Evolutionary conservation across 257 asterid genomes (phyloP), one percentile per base, ranked within the genome.

Genomic region (Gentiana straminea): DNA sequence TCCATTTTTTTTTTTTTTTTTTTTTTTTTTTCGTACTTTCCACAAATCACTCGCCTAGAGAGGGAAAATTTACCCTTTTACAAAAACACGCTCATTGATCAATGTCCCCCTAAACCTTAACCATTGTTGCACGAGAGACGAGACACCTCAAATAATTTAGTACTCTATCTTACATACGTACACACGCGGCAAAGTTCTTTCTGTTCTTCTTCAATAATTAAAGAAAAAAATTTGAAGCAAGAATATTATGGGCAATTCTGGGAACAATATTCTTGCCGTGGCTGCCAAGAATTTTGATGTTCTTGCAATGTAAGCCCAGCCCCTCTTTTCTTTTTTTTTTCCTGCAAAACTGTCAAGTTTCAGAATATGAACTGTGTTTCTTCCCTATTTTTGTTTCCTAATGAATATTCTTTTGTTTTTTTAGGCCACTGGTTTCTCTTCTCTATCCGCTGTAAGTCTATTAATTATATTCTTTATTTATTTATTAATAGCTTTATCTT

Each of bases 361-460:
- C 0, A 2, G 46, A 41, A 41, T 41, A 24, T 41, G 9, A 41
- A 10, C 7, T 41, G 46, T 7, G 10, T 5, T 41, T 41, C 2
- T 41, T 1, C 2, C 9, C 10, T 7, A 4, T 5, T 41, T 41
- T 41, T 7, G 46, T 7, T 41, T 41, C 46, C 8, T 41, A 10
- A 41, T 41, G 46, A 41, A 41, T 41, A 7, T 12, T 32, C 24
- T 55, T 32, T 61, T 35, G 58, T 57, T 57, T 64, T 70, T 46
- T 55, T 84, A 86, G 97, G 97, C 97, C 97, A 65, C 59, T 89
- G 64, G 60, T 89, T 60, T 81, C 94, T 66, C 97, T 89, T 52
- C 88, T 79, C 49, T 89, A 75, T 70, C 97, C 97, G 52, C 84
- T 89, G 95, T 86, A 82, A 89, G 95, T 77, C 41, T 43, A 54